Evolutionary conservation across 1,139 yeast species (phyloP), one percentile per base, ranked within the genome.

Genomic region (Hansenula sp.): DNA sequence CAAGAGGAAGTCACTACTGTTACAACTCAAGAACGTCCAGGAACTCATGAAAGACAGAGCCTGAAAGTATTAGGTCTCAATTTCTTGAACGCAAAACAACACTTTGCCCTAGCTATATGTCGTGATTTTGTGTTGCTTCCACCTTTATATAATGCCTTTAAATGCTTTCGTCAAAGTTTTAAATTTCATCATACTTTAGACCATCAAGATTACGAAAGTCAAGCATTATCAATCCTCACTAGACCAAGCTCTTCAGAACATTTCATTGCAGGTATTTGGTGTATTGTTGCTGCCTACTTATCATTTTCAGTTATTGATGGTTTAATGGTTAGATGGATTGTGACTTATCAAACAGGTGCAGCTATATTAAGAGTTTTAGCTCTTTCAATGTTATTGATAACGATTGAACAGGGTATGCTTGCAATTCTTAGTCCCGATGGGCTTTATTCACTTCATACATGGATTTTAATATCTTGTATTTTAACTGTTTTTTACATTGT

Each of bases 251-350:
- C 82, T 2, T 79, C 87, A 0, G 94, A 84, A 54, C 83, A 80
- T 52, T 70, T 84, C 47, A 63, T 83, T 34, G 79, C 89, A 6
- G 84, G 88, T 0, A 61, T 84, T 14, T 84, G 94, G 94, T 83
- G 97, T 58, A 59, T 85, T 8, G 97, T 92, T 7, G 78, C 95
- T 2, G 89, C 89, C 3, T 88, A 88, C 56, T 68, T 92, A 43
- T 81, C 95, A 12, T 89, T 82, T 60, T 79, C 90, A 2, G 89
- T 88, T 6, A 68, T 90, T 31, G 97, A 90, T 57, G 95, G 96
- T 0, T 68, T 92, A 30, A 87, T 90, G 82, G 84, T 88, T 19
- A 70, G 98, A 35, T 92, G 97, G 95, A 86, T 90, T 30, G 94
- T 90, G 31, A 87, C 86, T 17, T 90, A 90, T 59, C 84, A 88